Conservation (phyloP, 2,329 filamentous ascomycete species). For the Ascochyta fabae region DNA sequence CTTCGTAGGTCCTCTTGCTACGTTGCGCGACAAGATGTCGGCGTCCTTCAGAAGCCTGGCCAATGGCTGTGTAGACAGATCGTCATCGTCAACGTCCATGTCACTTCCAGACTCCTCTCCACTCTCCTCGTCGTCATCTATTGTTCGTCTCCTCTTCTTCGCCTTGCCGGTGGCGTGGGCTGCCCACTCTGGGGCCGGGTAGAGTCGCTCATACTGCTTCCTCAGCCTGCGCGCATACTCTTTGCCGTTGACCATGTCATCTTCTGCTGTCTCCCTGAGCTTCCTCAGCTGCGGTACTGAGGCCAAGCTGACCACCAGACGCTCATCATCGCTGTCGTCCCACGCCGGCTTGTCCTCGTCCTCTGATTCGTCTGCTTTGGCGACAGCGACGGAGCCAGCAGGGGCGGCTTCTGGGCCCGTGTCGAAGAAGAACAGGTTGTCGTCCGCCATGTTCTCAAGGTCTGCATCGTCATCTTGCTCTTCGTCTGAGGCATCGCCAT, state of each 20-base stretch:
- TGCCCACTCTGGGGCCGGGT: constrained; percentile 69
- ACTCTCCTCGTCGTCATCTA: constrained; percentile 47
- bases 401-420: constrained; percentile 60
- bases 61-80: constrained; percentile 74
- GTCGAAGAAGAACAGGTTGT: constrained; percentile 86
- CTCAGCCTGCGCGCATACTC: constrained; percentile 85
- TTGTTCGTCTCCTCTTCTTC: constrained; percentile 56
- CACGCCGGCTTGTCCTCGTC: constrained; percentile 67
- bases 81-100: constrained; percentile 55
- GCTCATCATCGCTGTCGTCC: constrained; percentile 96
- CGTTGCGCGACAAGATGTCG: constrained; percentile 65
- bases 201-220: constrained; percentile 73
- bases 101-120: constrained; percentile 63
- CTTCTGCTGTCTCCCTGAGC: constrained; percentile 77
- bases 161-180: constrained; percentile 52
- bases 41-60: constrained; percentile 80
- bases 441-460: constrained; percentile 74
- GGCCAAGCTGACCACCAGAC: constrained; percentile 81
- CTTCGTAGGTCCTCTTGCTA: constrained; percentile 59
- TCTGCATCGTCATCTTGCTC: constrained; percentile 55
- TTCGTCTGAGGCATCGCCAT: constrained; percentile 45
- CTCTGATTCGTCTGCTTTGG: constrained; percentile 50
- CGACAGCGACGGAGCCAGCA: constrained; percentile 49
- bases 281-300: constrained; percentile 79
- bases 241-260: constrained; percentile 84